Conservation (phyloP, 345 rosid species). For the Brassica napus region Da-Ae NC_063442.1:5723501-5724000, state of each 20-base stretch:
- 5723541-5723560: slow-evolving; percentile 9
- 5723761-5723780: slow-evolving; percentile 70
- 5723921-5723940: slow-evolving; percentile 86
- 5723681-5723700: neutral
- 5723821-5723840: neutral
- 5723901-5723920: slow-evolving; percentile 83
- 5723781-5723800: slow-evolving; percentile 65
- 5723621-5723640: slow-evolving; percentile 70
- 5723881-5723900: slow-evolving; percentile 55
- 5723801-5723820: neutral
- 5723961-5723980: no score
- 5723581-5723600: slow-evolving; percentile 74
- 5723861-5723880: slow-evolving; percentile 52
- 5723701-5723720: slow-evolving; percentile 14
- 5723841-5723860: neutral
- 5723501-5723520: slow-evolving; percentile 4
- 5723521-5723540: neutral
- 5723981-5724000: neutral
- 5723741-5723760: slow-evolving; percentile 71
- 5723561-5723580: slow-evolving; percentile 43
- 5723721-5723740: slow-evolving; percentile 84
- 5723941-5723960: slow-evolving; percentile 37
- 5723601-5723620: slow-evolving; percentile 57
- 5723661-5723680: neutral
- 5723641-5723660: slow-evolving; percentile 10